Evolutionary conservation across 164 flowering plant species (phyloP).

Genomic region (Sedum album): DNA sequence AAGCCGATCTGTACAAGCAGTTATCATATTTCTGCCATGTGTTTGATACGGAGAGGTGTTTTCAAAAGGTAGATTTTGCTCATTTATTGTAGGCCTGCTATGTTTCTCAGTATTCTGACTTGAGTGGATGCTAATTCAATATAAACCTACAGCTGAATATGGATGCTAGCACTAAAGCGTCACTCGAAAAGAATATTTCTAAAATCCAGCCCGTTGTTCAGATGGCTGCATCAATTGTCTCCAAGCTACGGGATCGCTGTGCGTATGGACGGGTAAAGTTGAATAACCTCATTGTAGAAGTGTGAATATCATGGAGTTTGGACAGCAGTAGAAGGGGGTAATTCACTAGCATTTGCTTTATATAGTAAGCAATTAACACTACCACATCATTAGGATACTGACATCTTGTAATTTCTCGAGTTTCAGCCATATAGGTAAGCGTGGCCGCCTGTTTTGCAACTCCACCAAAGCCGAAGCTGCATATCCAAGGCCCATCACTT

Average conservation of each 20-base stretch:
- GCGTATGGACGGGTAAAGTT: slow-evolving; percentile 85
- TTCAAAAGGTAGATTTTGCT: slow-evolving; percentile 53
- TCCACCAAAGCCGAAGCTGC: too few species aligned
- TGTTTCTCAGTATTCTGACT: neutral
- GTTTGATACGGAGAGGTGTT: slow-evolving; percentile 60
- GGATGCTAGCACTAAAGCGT: slow-evolving; percentile 35
- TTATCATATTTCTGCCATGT: slow-evolving; percentile 73
- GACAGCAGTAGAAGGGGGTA: neutral
- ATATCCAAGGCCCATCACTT: too few species aligned
- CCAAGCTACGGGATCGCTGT: slow-evolving; percentile 64
- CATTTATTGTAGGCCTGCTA: neutral
- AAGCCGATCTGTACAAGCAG: slow-evolving; percentile 86
- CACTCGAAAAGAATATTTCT: slow-evolving; percentile 52
- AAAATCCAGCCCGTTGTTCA: slow-evolving; percentile 49
- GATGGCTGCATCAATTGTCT: slow-evolving; percentile 43
- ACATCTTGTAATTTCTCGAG: too few species aligned
- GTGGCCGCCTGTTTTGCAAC: too few species aligned
- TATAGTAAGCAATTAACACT: too few species aligned
- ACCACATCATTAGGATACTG: too few species aligned
- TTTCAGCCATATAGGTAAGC: too few species aligned
- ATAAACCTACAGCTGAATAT: slow-evolving; percentile 26
- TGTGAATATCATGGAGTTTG: neutral
- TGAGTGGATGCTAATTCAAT: too few species aligned
- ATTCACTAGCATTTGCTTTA: neutral
- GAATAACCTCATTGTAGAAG: slow-evolving; percentile 43